Evolutionary conservation across 345 rosid genomes (phyloP).

Genomic region (Toxicodendron radicans): DNA sequence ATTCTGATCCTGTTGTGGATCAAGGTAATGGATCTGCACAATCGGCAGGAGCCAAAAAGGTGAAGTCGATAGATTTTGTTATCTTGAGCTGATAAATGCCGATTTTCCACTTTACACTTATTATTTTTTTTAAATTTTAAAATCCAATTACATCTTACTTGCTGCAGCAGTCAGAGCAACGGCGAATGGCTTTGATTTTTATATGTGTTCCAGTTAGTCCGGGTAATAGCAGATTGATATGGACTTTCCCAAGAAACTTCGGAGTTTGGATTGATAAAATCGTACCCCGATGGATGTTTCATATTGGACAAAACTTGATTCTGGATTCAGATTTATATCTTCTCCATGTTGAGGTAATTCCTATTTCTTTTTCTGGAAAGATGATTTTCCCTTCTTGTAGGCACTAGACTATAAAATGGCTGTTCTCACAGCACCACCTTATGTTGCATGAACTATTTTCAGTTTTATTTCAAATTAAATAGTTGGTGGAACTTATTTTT

Average conservation of each 20-base stretch:
- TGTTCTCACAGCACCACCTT: not conserved
- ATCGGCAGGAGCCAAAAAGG: slow-evolving; percentile 42
- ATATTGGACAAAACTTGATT: slow-evolving; percentile 68
- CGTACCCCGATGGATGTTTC: slow-evolving; percentile 86
- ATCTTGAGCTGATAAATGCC: not conserved
- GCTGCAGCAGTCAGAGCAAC: slow-evolving; percentile 31
- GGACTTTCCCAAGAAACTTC: slow-evolving; percentile 78
- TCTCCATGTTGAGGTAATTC: slow-evolving; percentile 77
- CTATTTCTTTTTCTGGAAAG: not conserved
- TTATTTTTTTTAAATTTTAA: not conserved
- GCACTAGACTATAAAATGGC: not conserved
- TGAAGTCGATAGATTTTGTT: slow-evolving; percentile 2
- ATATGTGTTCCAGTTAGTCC: slow-evolving; percentile 91
- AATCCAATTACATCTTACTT: slow-evolving; percentile 1
- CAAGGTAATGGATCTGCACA: slow-evolving; percentile 47
- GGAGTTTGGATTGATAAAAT: slow-evolving; percentile 67
- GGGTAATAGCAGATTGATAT: slow-evolving; percentile 82
- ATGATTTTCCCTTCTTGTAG: not conserved
- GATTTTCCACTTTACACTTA: not conserved
- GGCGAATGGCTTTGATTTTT: slow-evolving; percentile 59
- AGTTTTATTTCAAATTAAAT: not conserved
- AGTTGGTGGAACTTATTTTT: not conserved
- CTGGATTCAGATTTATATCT: slow-evolving; percentile 89
- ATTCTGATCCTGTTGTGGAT: slow-evolving; percentile 33
- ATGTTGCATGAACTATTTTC: slow-evolving; percentile 2